Conservation (phyloP, 2,329 filamentous ascomycete species). For the Blastomyces silverae region DNA sequence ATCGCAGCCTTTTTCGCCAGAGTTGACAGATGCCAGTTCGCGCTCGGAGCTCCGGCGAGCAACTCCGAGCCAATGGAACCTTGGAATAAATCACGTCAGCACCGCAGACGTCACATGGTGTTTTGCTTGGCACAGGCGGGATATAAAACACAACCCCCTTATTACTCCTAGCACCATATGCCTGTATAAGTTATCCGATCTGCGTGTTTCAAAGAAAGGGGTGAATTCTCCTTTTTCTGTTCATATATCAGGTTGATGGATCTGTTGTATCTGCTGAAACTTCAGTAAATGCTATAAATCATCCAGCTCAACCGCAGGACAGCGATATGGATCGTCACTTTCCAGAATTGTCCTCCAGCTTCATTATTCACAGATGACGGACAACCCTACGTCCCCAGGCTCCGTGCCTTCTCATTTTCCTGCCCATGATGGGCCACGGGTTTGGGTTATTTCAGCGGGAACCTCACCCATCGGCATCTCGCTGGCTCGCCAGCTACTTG, state of each 20-base stretch:
- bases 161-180: no score
- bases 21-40: neutral
- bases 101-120: neutral
- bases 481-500: constrained; percentile 70
- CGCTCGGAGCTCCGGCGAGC: neutral
- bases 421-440: constrained; percentile 61
- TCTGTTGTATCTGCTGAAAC: no score
- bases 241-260: neutral
- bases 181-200: neutral
- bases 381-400: constrained; percentile 32
- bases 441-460: constrained; percentile 87
- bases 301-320: neutral
- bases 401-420: constrained; percentile 47
- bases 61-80: neutral
- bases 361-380: constrained; percentile 30
- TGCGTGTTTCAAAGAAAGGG: neutral
- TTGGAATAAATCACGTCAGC: no score
- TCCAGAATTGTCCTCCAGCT: constrained; percentile 10
- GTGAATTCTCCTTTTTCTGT: neutral
- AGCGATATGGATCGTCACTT: constrained; percentile 15
- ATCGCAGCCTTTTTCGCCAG: neutral
- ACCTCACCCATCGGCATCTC: constrained; percentile 79
- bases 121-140: neutral
- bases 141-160: neutral
- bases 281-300: neutral